A percentile compares a stretch with the other conserved stretches of the same genome.
Evolutionary conservation across 495 filamentous ascomycete species (phyloP).

Genomic region (Cladorrhinum samala): DNA sequence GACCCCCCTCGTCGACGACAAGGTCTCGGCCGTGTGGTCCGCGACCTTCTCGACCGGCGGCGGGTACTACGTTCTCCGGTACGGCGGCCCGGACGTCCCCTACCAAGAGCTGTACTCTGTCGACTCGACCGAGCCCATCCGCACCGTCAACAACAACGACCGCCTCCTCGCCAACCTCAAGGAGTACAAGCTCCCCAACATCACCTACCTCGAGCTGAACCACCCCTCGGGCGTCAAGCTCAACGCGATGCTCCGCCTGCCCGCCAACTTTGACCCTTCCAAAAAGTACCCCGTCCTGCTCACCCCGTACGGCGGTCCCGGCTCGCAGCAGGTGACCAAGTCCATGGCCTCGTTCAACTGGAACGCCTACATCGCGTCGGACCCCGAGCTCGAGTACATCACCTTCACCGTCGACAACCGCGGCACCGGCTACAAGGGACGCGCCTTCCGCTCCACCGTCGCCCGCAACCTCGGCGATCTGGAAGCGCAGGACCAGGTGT

Average conservation of each 20-base stretch:
- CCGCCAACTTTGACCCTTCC: constrained; percentile 41
- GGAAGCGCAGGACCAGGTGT: constrained; percentile 52
- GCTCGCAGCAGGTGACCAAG: constrained; percentile 46
- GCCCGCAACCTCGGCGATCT: constrained; percentile 45
- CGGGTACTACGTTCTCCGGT: constrained; percentile 51
- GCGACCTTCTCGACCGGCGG: constrained; percentile 49
- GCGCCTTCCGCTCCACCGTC: constrained; percentile 43
- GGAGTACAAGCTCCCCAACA: constrained; percentile 46
- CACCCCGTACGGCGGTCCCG: constrained; percentile 51
- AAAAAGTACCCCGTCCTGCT: constrained; percentile 55
- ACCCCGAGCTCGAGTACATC: constrained; percentile 53
- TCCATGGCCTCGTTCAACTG: constrained; percentile 37
- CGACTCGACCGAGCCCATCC: constrained; percentile 37
- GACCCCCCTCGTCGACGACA: constrained; percentile 47
- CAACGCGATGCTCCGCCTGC: constrained; percentile 44
- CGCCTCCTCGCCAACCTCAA: constrained; percentile 37
- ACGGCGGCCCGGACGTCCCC: constrained; percentile 50
- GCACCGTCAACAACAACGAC: constrained; percentile 47
- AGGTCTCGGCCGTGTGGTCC: constrained; percentile 41
- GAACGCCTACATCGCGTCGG: constrained; percentile 49
- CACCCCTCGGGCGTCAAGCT: constrained; percentile 44
- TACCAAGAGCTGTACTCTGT: constrained; percentile 50
- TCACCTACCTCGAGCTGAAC: constrained; percentile 40
- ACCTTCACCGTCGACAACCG: constrained; percentile 52
- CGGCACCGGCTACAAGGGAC: constrained; percentile 50